phyloP scores from a whole-genome alignment of 2,329 filamentous ascomycete species.

The Talaromyces sp. region DNA sequence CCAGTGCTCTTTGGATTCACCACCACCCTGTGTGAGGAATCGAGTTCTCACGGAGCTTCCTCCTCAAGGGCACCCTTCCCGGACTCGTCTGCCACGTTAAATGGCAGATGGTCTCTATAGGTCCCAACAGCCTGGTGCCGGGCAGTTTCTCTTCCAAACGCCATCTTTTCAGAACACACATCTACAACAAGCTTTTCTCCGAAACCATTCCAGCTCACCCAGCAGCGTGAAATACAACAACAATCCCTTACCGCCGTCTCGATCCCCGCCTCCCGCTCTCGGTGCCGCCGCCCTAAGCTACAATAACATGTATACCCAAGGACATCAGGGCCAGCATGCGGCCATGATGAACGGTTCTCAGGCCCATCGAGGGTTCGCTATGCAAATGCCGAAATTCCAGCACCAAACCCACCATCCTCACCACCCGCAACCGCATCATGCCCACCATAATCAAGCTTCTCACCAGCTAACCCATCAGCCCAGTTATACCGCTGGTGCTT shows the following conservation, averaged over 20 bases:
- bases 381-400: conserved; percentile 46
- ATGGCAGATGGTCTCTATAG: conserved; percentile 54
- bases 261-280: conserved; percentile 42
- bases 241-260: conserved; percentile 46
- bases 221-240: conserved; percentile 41
- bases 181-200: conserved; percentile 39
- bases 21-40: conserved; percentile 7
- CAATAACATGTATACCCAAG: conserved; percentile 46
- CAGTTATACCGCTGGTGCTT: conserved; percentile 44
- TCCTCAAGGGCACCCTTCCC: conserved; percentile 28
- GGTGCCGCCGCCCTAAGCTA: conserved; percentile 37
- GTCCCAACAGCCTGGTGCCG: conserved; percentile 51
- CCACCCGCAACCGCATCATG: conserved; percentile 39
- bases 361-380: conserved; percentile 45
- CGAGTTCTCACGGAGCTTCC: conserved; percentile 21
- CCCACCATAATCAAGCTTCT: conserved; percentile 38
- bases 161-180: conserved; percentile 38
- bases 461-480: conserved; percentile 47
- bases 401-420: conserved; percentile 44
- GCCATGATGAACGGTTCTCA: conserved; percentile 49
- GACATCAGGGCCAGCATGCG: conserved; percentile 45
- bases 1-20: conserved; percentile 2
- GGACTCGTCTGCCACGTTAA: conserved; percentile 47
- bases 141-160: conserved; percentile 46
- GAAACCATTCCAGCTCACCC: conserved; percentile 26